phyloP scores from a whole-genome alignment of 2,329 filamentous ascomycete species.

The Colletotrichum orchidophilum region DNA sequence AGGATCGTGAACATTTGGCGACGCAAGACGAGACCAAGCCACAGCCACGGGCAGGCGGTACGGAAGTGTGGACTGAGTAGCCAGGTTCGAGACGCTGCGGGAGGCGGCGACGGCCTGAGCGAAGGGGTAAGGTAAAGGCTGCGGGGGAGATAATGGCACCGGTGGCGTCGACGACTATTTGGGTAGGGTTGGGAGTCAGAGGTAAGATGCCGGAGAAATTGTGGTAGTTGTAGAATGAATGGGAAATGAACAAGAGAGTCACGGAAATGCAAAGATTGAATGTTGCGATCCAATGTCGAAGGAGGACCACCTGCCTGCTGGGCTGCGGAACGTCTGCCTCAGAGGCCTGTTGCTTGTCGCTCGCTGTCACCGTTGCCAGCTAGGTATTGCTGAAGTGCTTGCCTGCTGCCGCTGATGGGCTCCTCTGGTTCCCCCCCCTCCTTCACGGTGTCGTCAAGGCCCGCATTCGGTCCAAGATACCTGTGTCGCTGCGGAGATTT shows the following conservation, averaged over 20 bases:
- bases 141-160: background rate
- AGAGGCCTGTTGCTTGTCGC: slow-evolving; percentile 24
- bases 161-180: background rate
- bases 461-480: slow-evolving; percentile 1
- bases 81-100: slow-evolving; percentile 24
- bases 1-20: slow-evolving; percentile 34
- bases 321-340: slow-evolving; percentile 31
- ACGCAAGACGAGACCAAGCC: slow-evolving; percentile 32
- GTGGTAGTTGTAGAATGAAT: slow-evolving; percentile 18
- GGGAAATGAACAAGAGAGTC: slow-evolving; percentile 15
- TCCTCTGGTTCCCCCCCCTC: background rate
- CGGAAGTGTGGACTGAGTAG: slow-evolving; percentile 24
- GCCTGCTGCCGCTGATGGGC: background rate
- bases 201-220: slow-evolving; percentile 18
- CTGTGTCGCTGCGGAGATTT: background rate
- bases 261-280: slow-evolving; percentile 27
- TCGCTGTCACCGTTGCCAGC: slow-evolving; percentile 4
- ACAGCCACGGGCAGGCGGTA: slow-evolving; percentile 27
- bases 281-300: slow-evolving; percentile 30
- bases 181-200: background rate
- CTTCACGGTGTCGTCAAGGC: background rate
- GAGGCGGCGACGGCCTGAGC: slow-evolving; percentile 19
- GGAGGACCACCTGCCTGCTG: slow-evolving; percentile 1
- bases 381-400: slow-evolving; percentile 1
- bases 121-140: slow-evolving; percentile 1